These are phyloP conservation scores for Lepidopterella palustris DNA, from an alignment of 495 filamentous ascomycete genomes.

Conservation along the genomic window DNA sequence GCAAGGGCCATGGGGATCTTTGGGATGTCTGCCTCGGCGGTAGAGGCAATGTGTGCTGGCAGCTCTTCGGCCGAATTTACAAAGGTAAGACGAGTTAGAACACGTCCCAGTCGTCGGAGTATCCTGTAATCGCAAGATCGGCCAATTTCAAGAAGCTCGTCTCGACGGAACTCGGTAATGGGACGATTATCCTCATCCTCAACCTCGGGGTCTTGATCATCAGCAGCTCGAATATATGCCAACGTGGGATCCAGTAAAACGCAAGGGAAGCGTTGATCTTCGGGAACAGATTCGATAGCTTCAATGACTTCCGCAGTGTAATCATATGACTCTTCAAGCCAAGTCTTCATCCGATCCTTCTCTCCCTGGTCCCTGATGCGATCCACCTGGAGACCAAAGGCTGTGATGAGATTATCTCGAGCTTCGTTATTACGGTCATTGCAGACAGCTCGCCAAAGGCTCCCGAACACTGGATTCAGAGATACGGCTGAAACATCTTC, in stretches of 20 bases:
- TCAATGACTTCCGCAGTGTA: conserved; percentile 37
- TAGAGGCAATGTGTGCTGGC: conserved; percentile 37
- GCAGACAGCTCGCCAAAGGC: conserved; percentile 43
- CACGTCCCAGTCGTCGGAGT: conserved; percentile 38
- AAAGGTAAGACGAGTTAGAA: conserved; percentile 42
- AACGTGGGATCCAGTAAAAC: conserved; percentile 44
- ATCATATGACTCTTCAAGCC: conserved; percentile 46
- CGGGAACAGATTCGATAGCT: conserved; percentile 3
- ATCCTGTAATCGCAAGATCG: conserved; percentile 42
- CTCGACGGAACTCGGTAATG: conserved; percentile 33
- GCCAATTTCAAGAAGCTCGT: conserved; percentile 44
- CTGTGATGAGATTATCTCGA: conserved; percentile 37
- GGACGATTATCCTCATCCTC: conserved; percentile 11
- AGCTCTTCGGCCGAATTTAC: conserved; percentile 37
- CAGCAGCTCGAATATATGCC: conserved; percentile 25
- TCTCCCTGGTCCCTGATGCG: conserved; percentile 27
- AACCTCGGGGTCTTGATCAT: conserved; percentile 18
- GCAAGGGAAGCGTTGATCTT: conserved; percentile 8
- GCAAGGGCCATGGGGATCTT: conserved; percentile 40
- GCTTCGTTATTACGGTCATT: conserved; percentile 38
- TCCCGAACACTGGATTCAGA: conserved; percentile 45
- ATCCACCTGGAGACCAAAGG: conserved; percentile 37
- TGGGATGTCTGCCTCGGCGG: conserved; percentile 26
- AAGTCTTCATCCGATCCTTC: conserved; percentile 38
- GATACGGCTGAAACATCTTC: conserved; percentile 39